Percentiles rank a stretch among this genome's conserved stretches.
Evolutionary conservation across 495 filamentous ascomycete species (phyloP).

Genomic region (Xylaria telfairii): DNA sequence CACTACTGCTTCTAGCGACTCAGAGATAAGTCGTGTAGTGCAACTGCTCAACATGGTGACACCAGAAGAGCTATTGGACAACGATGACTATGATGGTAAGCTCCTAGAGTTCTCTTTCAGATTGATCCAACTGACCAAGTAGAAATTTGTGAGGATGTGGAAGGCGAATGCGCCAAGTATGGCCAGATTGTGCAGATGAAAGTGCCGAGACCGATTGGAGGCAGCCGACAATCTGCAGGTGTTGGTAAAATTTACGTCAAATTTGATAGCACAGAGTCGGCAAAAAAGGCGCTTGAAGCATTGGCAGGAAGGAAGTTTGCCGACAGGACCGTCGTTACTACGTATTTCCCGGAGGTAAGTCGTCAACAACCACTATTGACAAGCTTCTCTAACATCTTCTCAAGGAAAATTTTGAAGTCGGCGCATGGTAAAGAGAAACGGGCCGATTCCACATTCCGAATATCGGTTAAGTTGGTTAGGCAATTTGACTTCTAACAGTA

Average conservation of each 20-base stretch:
- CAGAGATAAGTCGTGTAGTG: constrained; percentile 79
- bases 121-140: constrained; percentile 26
- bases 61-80: constrained; percentile 89
- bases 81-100: constrained; percentile 90
- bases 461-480: constrained; percentile 4
- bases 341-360: constrained; percentile 89
- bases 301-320: constrained; percentile 94
- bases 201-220: constrained; percentile 84
- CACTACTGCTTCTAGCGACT: constrained; percentile 73
- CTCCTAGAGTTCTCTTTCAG: constrained; percentile 27
- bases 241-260: constrained; percentile 98
- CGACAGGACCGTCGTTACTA: constrained; percentile 93
- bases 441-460: background rate
- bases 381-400: constrained; percentile 8
- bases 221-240: constrained; percentile 80
- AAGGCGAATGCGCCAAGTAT: constrained; percentile 90
- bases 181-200: constrained; percentile 85
- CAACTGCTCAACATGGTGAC: constrained; percentile 99
- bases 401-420: constrained; percentile 80
- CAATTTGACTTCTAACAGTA: constrained; percentile 6
- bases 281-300: constrained; percentile 82
- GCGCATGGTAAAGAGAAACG: constrained; percentile 66
- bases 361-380: background rate
- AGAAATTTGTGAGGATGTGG: constrained; percentile 95
- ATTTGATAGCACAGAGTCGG: constrained; percentile 77